Evolutionary conservation across 208 protist species (phyloP).

Genomic region (Leishmania turanica): DNA sequence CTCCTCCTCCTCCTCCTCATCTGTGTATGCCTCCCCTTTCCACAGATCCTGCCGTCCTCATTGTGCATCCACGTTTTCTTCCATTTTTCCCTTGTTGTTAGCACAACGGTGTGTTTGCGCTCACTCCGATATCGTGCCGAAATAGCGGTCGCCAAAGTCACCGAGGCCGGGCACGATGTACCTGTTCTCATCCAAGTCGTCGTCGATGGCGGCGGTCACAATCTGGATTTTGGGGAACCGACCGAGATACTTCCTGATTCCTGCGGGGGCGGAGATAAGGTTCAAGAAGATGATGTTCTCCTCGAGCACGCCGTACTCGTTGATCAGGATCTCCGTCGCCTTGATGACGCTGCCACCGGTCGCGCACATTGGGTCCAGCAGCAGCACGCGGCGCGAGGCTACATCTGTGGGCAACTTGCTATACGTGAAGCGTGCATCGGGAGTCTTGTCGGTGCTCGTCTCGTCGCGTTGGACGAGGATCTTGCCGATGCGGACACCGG

Average conservation of each 20-base stretch:
- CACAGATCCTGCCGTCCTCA: neutral
- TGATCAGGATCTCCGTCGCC: conserved; percentile 80
- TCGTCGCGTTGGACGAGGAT: conserved; percentile 98
- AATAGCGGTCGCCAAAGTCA: conserved; percentile 98
- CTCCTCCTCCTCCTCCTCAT: neutral
- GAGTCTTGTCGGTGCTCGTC: conserved; percentile 79
- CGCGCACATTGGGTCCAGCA: conserved; percentile 98
- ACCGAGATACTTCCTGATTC: conserved; percentile 61
- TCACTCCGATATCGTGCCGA: conserved; percentile 84
- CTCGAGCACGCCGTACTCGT: conserved; percentile 85
- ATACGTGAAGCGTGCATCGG: conserved; percentile 93
- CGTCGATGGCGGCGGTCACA: conserved; percentile 93
- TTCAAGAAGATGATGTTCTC: conserved; percentile 98
- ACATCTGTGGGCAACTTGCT: conserved; percentile 97
- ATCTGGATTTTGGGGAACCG: conserved; percentile 90
- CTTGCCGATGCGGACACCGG: conserved; percentile 97
- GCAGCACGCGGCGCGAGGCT: conserved; percentile 85
- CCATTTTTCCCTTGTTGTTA: neutral
- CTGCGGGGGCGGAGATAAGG: conserved; percentile 93
- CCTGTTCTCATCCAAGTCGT: conserved; percentile 87
- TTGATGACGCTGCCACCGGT: conserved; percentile 88
- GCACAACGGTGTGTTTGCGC: neutral
- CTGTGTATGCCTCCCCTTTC: neutral
- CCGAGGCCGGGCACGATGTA: conserved; percentile 97
- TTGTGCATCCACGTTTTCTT: neutral